Percentiles rank a stretch among this genome's conserved stretches.
Conservation (phyloP, 2,329 filamentous ascomycete genomes). For the Colletotrichum scovillei region DNA sequence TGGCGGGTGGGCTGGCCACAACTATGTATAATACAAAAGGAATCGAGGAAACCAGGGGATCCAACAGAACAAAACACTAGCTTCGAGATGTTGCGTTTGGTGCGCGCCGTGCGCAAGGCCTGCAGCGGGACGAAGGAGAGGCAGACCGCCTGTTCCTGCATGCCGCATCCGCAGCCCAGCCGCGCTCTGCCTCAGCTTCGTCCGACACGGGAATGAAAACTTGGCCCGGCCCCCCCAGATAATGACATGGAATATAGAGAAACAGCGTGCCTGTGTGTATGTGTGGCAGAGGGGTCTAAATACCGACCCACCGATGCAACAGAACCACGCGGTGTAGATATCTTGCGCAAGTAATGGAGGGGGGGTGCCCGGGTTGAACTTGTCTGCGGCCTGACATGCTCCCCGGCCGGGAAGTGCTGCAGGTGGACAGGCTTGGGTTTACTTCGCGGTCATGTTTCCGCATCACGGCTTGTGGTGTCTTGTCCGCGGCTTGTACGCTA, state of each 20-base stretch:
- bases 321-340: not conserved
- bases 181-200: constrained; percentile 27
- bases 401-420: not conserved
- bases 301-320: constrained; percentile 10
- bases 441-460: not conserved
- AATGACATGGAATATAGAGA: not conserved
- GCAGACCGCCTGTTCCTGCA: not conserved
- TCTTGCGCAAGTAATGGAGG: not conserved
- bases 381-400: not conserved
- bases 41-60: constrained; percentile 17
- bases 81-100: constrained; percentile 10
- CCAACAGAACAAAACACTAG: constrained; percentile 26
- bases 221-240: constrained; percentile 7
- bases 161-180: constrained; percentile 12
- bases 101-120: constrained; percentile 21
- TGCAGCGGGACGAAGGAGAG: constrained; percentile 15
- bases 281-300: not conserved
- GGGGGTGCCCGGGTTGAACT: not conserved
- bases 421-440: not conserved
- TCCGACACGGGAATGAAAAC: constrained; percentile 13
- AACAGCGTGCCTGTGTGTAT: not conserved
- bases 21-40: constrained; percentile 19
- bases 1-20: constrained; percentile 1
- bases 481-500: constrained; percentile 4
- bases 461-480: not conserved